Evolutionary conservation across 2,329 filamentous ascomycete species (phyloP), one percentile per base, ranked within the genome.

Genomic region (Juglanconis juglandina): DNA sequence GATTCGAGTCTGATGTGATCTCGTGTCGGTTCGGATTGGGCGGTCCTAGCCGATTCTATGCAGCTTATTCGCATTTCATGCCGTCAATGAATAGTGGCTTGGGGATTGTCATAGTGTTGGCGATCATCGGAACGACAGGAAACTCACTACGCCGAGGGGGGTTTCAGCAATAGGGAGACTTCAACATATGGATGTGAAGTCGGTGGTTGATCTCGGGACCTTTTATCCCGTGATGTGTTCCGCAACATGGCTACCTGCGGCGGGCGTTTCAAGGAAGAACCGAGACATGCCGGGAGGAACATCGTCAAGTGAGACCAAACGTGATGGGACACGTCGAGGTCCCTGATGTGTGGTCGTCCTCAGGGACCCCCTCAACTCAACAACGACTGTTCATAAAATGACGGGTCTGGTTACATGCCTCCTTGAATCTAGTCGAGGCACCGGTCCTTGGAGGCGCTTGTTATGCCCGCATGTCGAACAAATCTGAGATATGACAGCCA

Each of bases 221-320:
- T 13, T 52, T n/a, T 17, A 32, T 33, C 8, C 17, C 37, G 37
- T 5, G 11, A 33, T 49, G 51, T 54, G 46, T 42, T 42, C n/a
- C 46, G 56, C 53, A 42, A 55, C 46, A 42, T 61, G 59, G 59
- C 42, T 49, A 30, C 3, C 50, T 53, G 41, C 49, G 51, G 47
- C 48, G 54, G 55, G 44, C 42, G 53, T 58, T 37, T 37, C 32
- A 60, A 41, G 34, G 9, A 33, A 33, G 49, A 33, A 39, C 47
- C 59, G 60, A 59, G 60, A 62, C 56, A 56, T 55, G 34, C 42
- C 37, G 60, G 47, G 37, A 33, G 37, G 11, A 35, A 59, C 46
- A 53, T 59, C 55, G 59, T 50, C 52, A 54, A 46, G 56, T 62
- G 56, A 62, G 59, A 62, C 56, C 60, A 62, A 56, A 59, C 47